Evolutionary conservation across 2,329 filamentous ascomycete species (phyloP).

Genomic region (Pseudopithomyces maydicus): DNA sequence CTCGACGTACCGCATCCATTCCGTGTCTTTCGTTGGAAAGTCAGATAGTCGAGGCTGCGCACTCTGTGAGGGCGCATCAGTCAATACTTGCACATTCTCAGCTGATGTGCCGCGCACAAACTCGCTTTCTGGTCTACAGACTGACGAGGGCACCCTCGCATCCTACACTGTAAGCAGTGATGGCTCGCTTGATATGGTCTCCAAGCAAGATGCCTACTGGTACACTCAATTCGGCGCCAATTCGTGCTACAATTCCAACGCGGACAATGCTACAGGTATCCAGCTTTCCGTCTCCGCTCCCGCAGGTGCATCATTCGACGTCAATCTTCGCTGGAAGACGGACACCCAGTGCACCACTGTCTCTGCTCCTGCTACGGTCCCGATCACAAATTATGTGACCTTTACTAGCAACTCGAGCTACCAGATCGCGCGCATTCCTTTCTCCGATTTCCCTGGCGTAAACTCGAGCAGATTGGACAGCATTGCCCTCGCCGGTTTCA

Average conservation of each 20-base stretch:
- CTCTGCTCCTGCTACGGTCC: conserved; percentile 6
- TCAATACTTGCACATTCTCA: conserved; percentile 6
- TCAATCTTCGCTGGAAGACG: conserved; percentile 11
- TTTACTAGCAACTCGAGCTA: conserved; percentile 6
- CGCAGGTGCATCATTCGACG: conserved; percentile 5
- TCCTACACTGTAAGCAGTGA: conserved; percentile 7
- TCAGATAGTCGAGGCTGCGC: conserved; percentile 6
- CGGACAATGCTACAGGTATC: conserved; percentile 10
- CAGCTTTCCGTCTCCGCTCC: conserved; percentile 11
- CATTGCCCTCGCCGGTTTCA: conserved; percentile 9
- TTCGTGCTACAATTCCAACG: conserved; percentile 12
- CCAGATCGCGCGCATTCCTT: conserved; percentile 10
- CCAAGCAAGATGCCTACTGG: conserved; percentile 9
- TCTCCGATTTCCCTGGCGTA: conserved; percentile 11
- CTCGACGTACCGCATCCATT: conserved; percentile 5
- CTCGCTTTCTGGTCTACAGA: conserved; percentile 1
- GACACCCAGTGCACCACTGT: conserved; percentile 1
- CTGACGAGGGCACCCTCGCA: conserved; percentile 2
- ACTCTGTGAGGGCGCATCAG: neutral
- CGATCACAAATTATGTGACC: conserved; percentile 13
- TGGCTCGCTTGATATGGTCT: conserved; percentile 7
- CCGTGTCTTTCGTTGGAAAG: conserved; percentile 4
- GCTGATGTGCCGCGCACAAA: neutral
- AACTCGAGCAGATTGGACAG: conserved; percentile 12
- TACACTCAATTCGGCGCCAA: conserved; percentile 9